Evolutionary conservation across 345 rosid genomes (phyloP).

Genomic region (Zanthoxylum bungeanum): DNA sequence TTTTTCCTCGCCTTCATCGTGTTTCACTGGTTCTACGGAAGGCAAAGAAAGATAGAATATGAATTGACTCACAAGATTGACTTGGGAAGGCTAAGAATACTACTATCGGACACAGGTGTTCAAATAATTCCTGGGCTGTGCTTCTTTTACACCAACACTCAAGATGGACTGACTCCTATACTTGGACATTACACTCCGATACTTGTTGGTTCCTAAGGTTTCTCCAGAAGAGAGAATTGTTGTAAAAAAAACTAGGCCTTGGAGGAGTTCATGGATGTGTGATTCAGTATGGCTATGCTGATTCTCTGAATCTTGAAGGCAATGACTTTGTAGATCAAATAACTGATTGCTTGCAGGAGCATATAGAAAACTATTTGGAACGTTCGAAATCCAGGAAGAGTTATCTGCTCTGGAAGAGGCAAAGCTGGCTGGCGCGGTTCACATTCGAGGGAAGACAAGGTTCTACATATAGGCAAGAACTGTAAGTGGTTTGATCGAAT

Average conservation of each 20-base stretch:
- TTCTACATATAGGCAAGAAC: conserved; percentile 41
- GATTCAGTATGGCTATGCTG: conserved; percentile 69
- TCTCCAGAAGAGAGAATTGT: conserved; percentile 47
- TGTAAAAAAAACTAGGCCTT: conserved; percentile 34
- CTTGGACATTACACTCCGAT: conserved; percentile 72
- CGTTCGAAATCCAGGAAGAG: conserved; percentile 31
- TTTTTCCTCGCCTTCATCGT: conserved; percentile 67
- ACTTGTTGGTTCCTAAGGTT: conserved; percentile 61
- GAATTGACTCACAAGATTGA: conserved; percentile 66
- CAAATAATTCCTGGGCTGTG: conserved; percentile 80
- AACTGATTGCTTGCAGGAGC: conserved; percentile 33
- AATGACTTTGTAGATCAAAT: conserved; percentile 47
- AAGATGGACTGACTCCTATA: conserved; percentile 74
- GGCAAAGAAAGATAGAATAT: conserved; percentile 72
- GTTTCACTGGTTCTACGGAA: conserved; percentile 91
- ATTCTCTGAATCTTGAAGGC: conserved; percentile 51
- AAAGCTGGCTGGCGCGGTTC: conserved; percentile 45
- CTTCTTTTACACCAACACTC: conserved; percentile 82
- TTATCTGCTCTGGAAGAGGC: conserved; percentile 37
- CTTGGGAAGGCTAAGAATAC: conserved; percentile 47
- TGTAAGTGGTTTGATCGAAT: conserved; percentile 49
- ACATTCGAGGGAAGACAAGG: conserved; percentile 62
- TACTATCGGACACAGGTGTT: conserved; percentile 59
- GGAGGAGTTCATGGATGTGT: conserved; percentile 53
- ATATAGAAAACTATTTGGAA: conserved; percentile 22